Evolutionary conservation across 148 eudicot species (phyloP), one percentile per base, ranked within the genome.

Genomic region (Silene latifolia): DNA sequence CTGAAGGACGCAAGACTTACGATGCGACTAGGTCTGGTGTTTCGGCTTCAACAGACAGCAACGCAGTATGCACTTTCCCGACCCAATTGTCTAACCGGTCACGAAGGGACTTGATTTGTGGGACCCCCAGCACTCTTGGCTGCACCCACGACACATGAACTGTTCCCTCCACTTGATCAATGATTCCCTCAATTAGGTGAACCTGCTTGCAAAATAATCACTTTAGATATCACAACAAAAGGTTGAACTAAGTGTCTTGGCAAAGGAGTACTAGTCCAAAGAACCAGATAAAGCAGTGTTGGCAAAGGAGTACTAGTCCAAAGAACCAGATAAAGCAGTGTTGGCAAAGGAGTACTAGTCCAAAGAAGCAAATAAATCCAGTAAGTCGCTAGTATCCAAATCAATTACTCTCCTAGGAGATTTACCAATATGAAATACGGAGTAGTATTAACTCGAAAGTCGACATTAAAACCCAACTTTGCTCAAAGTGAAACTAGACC

Each of bases 61-160:
- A 83, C 65, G 98, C 87, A 7, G 97, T 84, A 83, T 87, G 88
- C 12, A 94, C 98, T 83, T 94, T 94, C 27, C 80, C 93, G 69
- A 91, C 63, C 98, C 98, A 94, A 69, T 60, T 82, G 80, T 90
- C 97, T 57, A 94, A 79, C 27, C 93, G 85, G 71, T 90, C 93
- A 65, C 93, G 88, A 77, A 95, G 74, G 4, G 97, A 87, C 73
- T 86, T 87, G 82, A 94, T 85, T 74, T 94, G 97, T 6, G 83
- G 73, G 79, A 92, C 81, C 9, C 93, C 97, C 78, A 95, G 69
- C 69, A 95, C 97, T 85, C 98, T 83, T 44, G 98, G 97, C 77
- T 95, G 98, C 72, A 95, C 98, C 98, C 98, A 94, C 4, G 96
- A 91, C 4, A 94, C 91, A 70, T 91, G 87, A 70, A 94, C 93